A percentile compares a stretch with the other conserved stretches of the same genome.
These are phyloP conservation scores for Dendrobium officinale DNA, from an alignment of 106 monocot genomes.

Conservation along the genomic window DNA sequence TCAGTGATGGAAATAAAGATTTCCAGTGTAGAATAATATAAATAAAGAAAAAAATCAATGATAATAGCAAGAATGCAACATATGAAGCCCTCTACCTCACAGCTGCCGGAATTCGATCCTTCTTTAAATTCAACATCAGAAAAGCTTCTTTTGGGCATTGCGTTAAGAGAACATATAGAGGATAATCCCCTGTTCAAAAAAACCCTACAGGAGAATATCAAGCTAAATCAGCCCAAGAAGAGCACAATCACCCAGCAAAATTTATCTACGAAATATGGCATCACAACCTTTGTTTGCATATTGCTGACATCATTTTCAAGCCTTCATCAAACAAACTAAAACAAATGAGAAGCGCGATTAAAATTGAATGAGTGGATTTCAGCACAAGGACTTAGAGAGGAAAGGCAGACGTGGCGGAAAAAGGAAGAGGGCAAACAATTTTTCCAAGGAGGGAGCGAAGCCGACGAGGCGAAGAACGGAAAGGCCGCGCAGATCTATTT, in stretches of 20 bases:
- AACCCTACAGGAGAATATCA: neutral
- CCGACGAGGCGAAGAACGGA: no score
- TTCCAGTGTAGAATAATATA: neutral
- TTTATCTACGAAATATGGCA: neutral
- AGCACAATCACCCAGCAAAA: neutral
- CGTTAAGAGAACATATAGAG: neutral
- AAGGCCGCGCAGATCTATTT: no score
- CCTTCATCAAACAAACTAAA: no score
- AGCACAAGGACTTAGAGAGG: no score
- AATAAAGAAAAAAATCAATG: neutral
- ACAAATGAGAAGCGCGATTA: neutral
- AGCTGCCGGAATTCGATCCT: slow-evolving; percentile 7
- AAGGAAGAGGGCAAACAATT: no score
- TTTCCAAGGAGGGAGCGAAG: no score
- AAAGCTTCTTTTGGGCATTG: slow-evolving; percentile 5
- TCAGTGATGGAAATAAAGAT: neutral
- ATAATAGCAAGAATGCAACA: neutral
- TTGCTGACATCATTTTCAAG: neutral
- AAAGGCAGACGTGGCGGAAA: no score
- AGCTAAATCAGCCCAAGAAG: neutral
- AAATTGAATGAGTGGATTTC: neutral
- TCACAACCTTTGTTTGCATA: neutral
- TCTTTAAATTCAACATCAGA: slow-evolving; percentile 4
- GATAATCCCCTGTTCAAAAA: neutral
- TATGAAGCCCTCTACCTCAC: slow-evolving; percentile 2